A percentile compares a stretch with the other conserved stretches of the same genome.
phyloP scores from a whole-genome alignment of 345 rosid genomes.

The Aegle marmelos region DNA sequence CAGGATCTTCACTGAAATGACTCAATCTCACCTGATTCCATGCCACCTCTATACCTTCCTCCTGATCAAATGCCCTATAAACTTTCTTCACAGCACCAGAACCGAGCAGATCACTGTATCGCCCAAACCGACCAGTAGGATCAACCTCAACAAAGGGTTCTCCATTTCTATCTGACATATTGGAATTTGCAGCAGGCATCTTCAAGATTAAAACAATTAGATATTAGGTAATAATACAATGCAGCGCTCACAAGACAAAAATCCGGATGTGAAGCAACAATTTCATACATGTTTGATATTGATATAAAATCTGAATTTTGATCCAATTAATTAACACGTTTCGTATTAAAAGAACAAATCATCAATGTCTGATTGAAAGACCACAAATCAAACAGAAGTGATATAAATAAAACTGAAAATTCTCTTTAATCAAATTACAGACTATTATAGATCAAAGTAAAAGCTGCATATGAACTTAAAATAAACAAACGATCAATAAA shows the following conservation, averaged over 20 bases:
- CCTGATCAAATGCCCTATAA: slow-evolving; percentile 73
- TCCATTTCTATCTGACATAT: slow-evolving; percentile 33
- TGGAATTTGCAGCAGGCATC: slow-evolving; percentile 53
- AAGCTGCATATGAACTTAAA: background rate
- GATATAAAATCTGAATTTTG: background rate
- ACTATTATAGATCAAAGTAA: background rate
- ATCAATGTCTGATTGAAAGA: background rate
- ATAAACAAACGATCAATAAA: background rate
- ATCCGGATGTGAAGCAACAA: background rate
- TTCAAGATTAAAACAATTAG: slow-evolving; percentile 9
- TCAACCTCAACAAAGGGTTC: slow-evolving; percentile 62
- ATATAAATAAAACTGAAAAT: background rate
- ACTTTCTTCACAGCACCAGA: slow-evolving; percentile 68
- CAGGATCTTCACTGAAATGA: slow-evolving; percentile 44
- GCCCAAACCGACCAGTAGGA: slow-evolving; percentile 60
- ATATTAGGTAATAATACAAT: background rate
- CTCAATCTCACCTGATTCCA: slow-evolving; percentile 69
- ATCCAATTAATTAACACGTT: background rate
- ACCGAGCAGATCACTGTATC: slow-evolving; percentile 57
- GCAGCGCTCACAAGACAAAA: background rate
- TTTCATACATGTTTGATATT: background rate
- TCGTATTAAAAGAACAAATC: background rate
- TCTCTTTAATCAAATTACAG: background rate
- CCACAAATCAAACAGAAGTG: background rate
- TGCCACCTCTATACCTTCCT: slow-evolving; percentile 73